A percentile compares a stretch with the other conserved stretches of the same genome.
phyloP scores from a whole-genome alignment of 768 basidiomycete genomes.

The Auricularia sp. region DNA sequence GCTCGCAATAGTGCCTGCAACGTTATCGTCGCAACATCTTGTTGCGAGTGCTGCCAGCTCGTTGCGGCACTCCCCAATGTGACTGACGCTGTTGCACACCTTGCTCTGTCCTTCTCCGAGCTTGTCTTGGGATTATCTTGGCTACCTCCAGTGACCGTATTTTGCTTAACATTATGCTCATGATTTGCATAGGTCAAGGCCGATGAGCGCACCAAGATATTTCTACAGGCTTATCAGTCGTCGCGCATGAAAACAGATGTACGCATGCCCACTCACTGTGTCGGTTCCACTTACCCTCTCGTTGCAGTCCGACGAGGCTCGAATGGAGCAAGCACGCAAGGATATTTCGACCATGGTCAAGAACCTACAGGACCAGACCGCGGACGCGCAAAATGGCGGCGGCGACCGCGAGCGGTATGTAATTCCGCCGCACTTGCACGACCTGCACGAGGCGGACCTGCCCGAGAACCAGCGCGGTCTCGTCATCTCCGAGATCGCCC shows the following conservation, averaged over 20 bases:
- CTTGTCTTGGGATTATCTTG: conserved; percentile 12
- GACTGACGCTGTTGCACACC: no score
- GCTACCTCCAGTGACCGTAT: conserved; percentile 24
- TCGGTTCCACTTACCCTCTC: neutral
- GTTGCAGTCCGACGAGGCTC: conserved; percentile 59
- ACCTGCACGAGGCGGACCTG: conserved; percentile 91
- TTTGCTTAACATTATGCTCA: neutral
- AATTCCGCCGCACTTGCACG: conserved; percentile 93
- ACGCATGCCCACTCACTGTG: conserved; percentile 21
- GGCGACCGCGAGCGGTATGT: conserved; percentile 80
- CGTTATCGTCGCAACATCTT: no score
- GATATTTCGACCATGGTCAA: conserved; percentile 55
- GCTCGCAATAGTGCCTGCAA: no score
- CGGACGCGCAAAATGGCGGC: conserved; percentile 62
- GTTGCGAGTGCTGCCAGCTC: no score
- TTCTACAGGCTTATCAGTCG: conserved; percentile 76
- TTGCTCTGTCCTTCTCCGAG: no score
- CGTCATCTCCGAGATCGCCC: conserved; percentile 92
- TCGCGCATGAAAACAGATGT: conserved; percentile 78
- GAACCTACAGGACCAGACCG: conserved; percentile 63
- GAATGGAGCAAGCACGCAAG: conserved; percentile 48
- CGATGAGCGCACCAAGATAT: conserved; percentile 86
- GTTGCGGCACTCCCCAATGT: no score
- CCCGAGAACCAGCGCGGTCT: conserved; percentile 85
- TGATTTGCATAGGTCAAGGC: conserved; percentile 62